Evolutionary conservation across 768 basidiomycete genomes (phyloP), one percentile per base, ranked within the genome.

Genomic region (Rhodosporidiobolus sp.): DNA sequence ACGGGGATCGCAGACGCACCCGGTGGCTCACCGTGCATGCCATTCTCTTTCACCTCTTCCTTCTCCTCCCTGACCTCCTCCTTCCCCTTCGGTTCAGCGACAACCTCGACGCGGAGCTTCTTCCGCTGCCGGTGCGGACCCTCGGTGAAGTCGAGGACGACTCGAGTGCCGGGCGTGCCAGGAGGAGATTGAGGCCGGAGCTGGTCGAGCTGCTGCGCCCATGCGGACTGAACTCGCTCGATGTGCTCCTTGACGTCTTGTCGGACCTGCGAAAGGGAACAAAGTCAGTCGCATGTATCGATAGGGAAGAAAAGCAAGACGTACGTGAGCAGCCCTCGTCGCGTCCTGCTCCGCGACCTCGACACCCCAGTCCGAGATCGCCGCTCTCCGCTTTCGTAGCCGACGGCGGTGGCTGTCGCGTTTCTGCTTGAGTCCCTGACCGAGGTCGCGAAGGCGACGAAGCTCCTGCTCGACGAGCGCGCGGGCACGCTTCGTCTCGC

Each of bases 41-140:
- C 50, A 6, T 48, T 19, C 20, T 48, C 46, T 17, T 48, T 5
- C 10, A 8, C 20, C 24, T 11, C 6, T 24, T 5, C 50, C 50
- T n/a, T 24, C 50, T 7, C 8, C 38, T 7, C 8, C 24, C n/a
- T n/a, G 24, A 52, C 24, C n/a, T 24, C 50, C 24, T 24, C 50
- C 19, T 3, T 11, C 6, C 26, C 11, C 50, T 52, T 22, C 50
- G 7, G 24, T n/a, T n/a, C n/a, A 14, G 2, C 26, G 38, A 45
- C 2, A 7, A 8, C 9, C 57, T 57, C 48, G 74, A 71, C 55
- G 63, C 68, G 67, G 76, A 66, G 56, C 55, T 66, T 66, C 56
- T 59, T 58, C 24, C 57, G 65, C 57, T 50, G 49, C 3, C 65
- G 65, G 9, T 58, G 46, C 17, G 57, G 57, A 66, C 65, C 65